Conservation (phyloP, 106 monocot genomes). For the Dendrobium huoshanense region DNA sequence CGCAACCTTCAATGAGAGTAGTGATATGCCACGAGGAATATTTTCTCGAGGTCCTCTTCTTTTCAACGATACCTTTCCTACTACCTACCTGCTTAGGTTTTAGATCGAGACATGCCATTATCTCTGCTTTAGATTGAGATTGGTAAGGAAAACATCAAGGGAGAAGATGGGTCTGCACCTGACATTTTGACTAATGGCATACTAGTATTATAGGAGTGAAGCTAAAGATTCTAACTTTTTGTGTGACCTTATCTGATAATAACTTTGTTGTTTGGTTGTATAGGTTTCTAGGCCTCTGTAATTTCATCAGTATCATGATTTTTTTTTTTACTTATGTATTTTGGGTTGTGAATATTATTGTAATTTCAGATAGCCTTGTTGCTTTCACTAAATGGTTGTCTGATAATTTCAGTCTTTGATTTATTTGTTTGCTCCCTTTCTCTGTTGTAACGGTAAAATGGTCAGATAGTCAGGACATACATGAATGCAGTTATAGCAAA, state of each 20-base stretch:
- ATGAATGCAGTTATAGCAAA: too few relatives aligned
- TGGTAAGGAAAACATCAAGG: background rate
- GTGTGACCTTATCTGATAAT: background rate
- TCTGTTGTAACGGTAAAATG: too few relatives aligned
- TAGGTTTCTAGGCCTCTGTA: slow-evolving; percentile 11
- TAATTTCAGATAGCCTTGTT: slow-evolving; percentile 13
- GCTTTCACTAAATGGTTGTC: background rate
- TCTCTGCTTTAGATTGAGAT: background rate
- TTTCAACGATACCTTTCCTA: background rate
- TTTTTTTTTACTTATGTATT: background rate
- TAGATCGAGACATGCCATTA: background rate
- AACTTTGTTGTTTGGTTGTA: slow-evolving; percentile 18
- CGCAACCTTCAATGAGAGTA: slow-evolving; percentile 23
- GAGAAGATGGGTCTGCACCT: background rate
- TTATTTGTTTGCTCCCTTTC: background rate
- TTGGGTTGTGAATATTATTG: slow-evolving; percentile 27
- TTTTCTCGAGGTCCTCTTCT: background rate
- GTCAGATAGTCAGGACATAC: too few relatives aligned
- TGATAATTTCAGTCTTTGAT: background rate
- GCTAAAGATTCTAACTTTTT: slow-evolving; percentile 1
- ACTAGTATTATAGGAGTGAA: background rate
- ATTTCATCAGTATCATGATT: slow-evolving; percentile 1
- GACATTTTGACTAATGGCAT: background rate
- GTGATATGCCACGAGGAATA: background rate
- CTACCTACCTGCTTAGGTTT: too few relatives aligned